Evolutionary conservation across 805 yeast species (phyloP).

Genomic region (Yamadazyma takamatsuzukensis): DNA sequence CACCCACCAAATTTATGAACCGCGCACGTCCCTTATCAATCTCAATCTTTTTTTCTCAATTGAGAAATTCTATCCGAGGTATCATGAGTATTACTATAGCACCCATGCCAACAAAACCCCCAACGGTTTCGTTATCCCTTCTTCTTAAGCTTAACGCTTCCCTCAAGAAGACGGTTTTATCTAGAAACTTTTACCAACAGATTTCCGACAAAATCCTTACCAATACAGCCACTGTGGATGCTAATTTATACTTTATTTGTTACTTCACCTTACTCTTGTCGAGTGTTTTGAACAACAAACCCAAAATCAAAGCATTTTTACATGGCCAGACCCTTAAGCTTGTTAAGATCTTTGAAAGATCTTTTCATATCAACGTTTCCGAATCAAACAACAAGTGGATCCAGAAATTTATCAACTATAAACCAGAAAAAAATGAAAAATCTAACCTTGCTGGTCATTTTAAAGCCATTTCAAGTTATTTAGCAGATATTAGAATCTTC

Average conservation of each 20-base stretch:
- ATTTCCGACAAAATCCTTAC: constrained; percentile 37
- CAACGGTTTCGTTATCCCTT: constrained; percentile 14
- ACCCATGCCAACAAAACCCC: constrained; percentile 11
- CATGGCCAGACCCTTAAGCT: constrained; percentile 23
- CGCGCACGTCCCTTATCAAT: too few relatives aligned
- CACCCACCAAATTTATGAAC: too few relatives aligned
- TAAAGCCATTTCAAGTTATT: constrained; percentile 31
- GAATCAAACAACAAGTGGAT: constrained; percentile 14
- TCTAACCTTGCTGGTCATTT: constrained; percentile 32
- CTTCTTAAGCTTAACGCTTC: constrained; percentile 24
- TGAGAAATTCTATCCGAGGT: too few relatives aligned
- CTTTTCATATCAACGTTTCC: constrained; percentile 12
- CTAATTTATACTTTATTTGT: constrained; percentile 39
- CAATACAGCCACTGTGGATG: constrained; percentile 31
- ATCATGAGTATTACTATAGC: constrained; percentile 16
- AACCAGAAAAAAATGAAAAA: constrained; percentile 5
- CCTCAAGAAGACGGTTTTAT: constrained; percentile 30
- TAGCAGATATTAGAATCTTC: constrained; percentile 41
- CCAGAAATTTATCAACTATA: constrained; percentile 6
- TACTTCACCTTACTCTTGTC: constrained; percentile 38
- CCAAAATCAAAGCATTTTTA: constrained; percentile 26
- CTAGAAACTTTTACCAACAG: constrained; percentile 38
- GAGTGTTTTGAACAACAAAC: constrained; percentile 35
- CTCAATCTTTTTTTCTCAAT: too few relatives aligned
- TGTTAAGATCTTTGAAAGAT: constrained; percentile 12